Base-by-base conservation (phyloP, 163 green algal genomes). In the Prototheca cutis region DNA sequence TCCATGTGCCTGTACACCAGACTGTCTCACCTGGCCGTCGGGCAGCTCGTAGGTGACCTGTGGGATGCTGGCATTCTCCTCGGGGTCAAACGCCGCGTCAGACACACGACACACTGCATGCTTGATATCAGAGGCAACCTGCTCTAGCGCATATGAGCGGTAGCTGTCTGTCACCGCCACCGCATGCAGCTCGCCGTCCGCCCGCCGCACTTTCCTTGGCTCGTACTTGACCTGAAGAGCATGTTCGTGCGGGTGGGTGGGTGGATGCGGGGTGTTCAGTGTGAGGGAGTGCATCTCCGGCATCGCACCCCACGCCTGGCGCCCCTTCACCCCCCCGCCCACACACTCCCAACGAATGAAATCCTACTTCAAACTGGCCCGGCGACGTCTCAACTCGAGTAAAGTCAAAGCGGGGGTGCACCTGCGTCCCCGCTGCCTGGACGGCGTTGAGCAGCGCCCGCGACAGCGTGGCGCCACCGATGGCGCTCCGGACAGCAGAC, bases 31-130 rank as follows among this genome's bases (percentile, higher is more conserved):
- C n/a, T n/a, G n/a, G n/a, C 91, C 91, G 67, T 98, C 91, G 13
- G 91, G 91, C 24, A 98, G 78, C 81, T 95, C 87, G 51, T 95
- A 95, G 5, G 71, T 67, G 8, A 85, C 72, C 10, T 81, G 87
- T 7, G 83, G 86, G 48, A 95, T 82, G 67, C 83, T 85, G n/a
- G 71, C 65, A 53, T 90, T 87, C 31, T 89, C 78, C 21, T 71
- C 66, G 28, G 90, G 80, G 55, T 88, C 73, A 59, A 93, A 95
- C 1, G 62, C 59, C 18, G 49, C 55, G 48, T 97, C 90, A 10
- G 67, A 78, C 31, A 90, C 76, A 5, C 84, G 70, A 71, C 83
- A 95, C 17, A 94, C 71, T 18, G 59, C 69, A 54, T 96, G 87
- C 73, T 96, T 96, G 49, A 94, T 66, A 61, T 97, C 91, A 0